Evolutionary conservation across 148 eudicot species (phyloP).

Genomic region (Tetragonia tetragonoides): DNA sequence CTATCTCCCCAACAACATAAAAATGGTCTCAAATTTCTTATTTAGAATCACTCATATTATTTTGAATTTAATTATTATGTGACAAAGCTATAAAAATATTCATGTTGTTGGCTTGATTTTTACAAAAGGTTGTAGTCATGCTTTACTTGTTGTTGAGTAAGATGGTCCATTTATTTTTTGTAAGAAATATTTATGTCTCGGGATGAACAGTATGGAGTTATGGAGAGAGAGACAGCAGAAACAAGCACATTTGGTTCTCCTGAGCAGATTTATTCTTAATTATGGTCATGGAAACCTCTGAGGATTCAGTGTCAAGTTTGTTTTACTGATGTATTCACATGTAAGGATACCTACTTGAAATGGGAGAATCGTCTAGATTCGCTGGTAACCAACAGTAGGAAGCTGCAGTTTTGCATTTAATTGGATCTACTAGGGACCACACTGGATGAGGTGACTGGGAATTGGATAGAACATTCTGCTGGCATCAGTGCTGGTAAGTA

Average conservation of each 20-base stretch:
- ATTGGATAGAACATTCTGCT: conserved; percentile 88
- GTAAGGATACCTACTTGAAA: conserved; percentile 92
- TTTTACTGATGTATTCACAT: conserved; percentile 30
- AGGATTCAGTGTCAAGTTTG: conserved; percentile 11
- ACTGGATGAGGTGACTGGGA: conserved; percentile 81
- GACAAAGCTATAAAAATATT: neutral
- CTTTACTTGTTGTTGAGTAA: conserved; percentile 21
- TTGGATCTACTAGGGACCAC: conserved; percentile 91
- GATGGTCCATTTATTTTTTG: conserved; percentile 45
- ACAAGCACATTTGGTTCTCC: conserved; percentile 98
- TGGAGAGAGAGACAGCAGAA: conserved; percentile 93
- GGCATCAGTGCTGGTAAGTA: conserved; percentile 94
- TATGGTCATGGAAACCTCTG: conserved; percentile 2
- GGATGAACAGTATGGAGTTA: conserved; percentile 83
- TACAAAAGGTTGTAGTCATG: neutral
- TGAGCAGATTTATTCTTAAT: conserved; percentile 34
- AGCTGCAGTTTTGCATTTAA: conserved; percentile 74
- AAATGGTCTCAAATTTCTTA: no score
- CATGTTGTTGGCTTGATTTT: conserved; percentile 14
- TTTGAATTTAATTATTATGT: no score
- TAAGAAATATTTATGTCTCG: conserved; percentile 57
- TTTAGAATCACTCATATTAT: no score
- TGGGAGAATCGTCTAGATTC: conserved; percentile 88
- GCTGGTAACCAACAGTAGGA: conserved; percentile 87
- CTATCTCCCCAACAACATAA: no score